phyloP scores from a whole-genome alignment of 306 rosid species.

The Vachellia collinsii region DNA sequence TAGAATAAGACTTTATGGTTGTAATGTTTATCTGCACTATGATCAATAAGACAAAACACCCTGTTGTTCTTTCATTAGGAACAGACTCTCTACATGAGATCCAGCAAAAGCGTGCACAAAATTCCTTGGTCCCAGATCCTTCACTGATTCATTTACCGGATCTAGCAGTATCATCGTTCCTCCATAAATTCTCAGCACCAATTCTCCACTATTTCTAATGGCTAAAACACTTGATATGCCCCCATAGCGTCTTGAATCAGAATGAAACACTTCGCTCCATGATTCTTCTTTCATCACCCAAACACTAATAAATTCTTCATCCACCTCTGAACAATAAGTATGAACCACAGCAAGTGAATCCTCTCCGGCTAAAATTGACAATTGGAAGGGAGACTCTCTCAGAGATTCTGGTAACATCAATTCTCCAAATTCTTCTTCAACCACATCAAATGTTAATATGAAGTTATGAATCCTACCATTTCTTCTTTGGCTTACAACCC shows the following conservation, averaged over 20 bases:
- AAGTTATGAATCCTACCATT: neutral
- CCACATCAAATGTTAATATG: constrained; percentile 1
- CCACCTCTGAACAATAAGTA: neutral
- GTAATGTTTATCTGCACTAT: neutral
- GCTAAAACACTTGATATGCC: neutral
- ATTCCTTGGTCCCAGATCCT: neutral
- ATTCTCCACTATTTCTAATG: constrained; percentile 5
- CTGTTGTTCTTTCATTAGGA: neutral
- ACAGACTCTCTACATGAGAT: neutral
- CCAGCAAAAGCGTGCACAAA: neutral
- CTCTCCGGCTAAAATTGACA: neutral
- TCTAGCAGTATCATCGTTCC: neutral
- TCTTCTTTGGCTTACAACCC: neutral
- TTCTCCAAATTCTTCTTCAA: constrained; percentile 5
- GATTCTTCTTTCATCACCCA: constrained; percentile 14
- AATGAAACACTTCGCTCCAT: neutral
- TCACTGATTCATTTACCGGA: neutral
- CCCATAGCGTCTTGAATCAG: neutral
- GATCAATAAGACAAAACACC: neutral
- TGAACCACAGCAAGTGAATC: neutral
- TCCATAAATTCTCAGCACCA: neutral
- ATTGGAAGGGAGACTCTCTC: neutral
- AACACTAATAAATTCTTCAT: neutral
- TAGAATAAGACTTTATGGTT: too few species aligned
- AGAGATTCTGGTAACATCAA: neutral